phyloP scores from a whole-genome alignment of 2,329 filamentous ascomycete species.

The Ceratocystis harringtonii region DNA sequence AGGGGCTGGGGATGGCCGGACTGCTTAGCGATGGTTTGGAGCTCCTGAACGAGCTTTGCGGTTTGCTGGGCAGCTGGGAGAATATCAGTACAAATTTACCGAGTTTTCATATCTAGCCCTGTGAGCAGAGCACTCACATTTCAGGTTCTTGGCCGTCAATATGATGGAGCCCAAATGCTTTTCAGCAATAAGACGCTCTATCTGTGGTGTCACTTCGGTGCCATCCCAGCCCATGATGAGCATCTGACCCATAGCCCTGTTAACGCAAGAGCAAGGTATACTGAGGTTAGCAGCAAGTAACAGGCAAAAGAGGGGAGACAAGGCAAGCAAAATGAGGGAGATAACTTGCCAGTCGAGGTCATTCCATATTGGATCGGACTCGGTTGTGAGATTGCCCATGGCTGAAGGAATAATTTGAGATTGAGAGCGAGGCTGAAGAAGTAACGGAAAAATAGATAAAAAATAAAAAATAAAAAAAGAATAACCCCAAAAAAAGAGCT shows the following conservation, averaged over 20 bases:
- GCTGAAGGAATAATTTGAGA: not conserved
- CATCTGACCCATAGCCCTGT: constrained; percentile 57
- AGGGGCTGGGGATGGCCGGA: constrained; percentile 81
- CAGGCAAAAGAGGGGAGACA: constrained; percentile 11
- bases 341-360: constrained; percentile 52
- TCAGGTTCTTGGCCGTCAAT: constrained; percentile 70
- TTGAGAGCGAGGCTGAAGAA: not conserved
- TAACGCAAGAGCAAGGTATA: constrained; percentile 1
- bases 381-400: constrained; percentile 16
- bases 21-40: constrained; percentile 82
- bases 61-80: constrained; percentile 75
- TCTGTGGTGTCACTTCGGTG: constrained; percentile 68
- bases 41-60: constrained; percentile 70
- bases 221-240: constrained; percentile 80
- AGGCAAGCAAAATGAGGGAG: constrained; percentile 23
- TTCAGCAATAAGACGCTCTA: constrained; percentile 63
- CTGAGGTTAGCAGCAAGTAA: constrained; percentile 25
- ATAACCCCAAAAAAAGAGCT: not conserved
- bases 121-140: constrained; percentile 41
- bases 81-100: not conserved
- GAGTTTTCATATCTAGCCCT: constrained; percentile 7
- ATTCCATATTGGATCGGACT: constrained; percentile 52
- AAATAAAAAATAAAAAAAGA: not conserved
- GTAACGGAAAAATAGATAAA: not conserved
- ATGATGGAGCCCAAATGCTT: constrained; percentile 81